Evolutionary conservation across 1,284 basidiomycete genomes (phyloP).

Genomic region (Takashimella tepidaria): DNA sequence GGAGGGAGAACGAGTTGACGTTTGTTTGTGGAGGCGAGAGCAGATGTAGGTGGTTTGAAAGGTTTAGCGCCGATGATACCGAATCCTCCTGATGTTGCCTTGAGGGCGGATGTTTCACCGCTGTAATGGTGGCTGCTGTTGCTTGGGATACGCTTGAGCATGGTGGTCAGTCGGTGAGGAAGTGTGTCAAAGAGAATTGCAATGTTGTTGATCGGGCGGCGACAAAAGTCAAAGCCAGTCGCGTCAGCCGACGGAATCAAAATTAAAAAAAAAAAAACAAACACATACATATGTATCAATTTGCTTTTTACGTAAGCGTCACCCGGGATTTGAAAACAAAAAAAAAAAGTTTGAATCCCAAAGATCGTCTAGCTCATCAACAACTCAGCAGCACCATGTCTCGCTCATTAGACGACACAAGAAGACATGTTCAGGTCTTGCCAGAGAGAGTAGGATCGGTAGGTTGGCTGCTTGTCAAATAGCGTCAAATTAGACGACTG

Average conservation of each 20-base stretch:
- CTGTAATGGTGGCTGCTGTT: constrained; percentile 8
- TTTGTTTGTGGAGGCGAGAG: constrained; percentile 40
- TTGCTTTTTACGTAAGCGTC: too few relatives aligned
- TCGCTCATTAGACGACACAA: constrained; percentile 32
- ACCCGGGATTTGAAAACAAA: not conserved
- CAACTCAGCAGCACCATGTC: constrained; percentile 9
- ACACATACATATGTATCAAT: too few relatives aligned
- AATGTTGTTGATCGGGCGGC: not conserved
- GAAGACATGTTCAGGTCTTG: constrained; percentile 57
- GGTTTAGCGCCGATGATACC: constrained; percentile 55
- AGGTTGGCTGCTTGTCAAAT: too few relatives aligned
- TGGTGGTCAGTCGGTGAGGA: constrained; percentile 7
- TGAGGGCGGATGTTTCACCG: constrained; percentile 32
- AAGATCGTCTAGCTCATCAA: too few relatives aligned
- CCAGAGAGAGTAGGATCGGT: constrained; percentile 65
- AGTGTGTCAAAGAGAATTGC: not conserved
- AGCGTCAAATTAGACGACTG: too few relatives aligned
- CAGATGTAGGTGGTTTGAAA: constrained; percentile 66
- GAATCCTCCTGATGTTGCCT: constrained; percentile 43
- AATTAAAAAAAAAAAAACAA: not conserved
- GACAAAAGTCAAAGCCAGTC: constrained; percentile 9
- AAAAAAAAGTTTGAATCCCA: not conserved
- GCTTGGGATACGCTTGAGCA: constrained; percentile 31
- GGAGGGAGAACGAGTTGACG: constrained; percentile 59
- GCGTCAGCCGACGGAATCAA: constrained; percentile 21